Base-by-base conservation (phyloP, 2,329 filamentous ascomycete species). In the Penicillium paneum region DNA sequence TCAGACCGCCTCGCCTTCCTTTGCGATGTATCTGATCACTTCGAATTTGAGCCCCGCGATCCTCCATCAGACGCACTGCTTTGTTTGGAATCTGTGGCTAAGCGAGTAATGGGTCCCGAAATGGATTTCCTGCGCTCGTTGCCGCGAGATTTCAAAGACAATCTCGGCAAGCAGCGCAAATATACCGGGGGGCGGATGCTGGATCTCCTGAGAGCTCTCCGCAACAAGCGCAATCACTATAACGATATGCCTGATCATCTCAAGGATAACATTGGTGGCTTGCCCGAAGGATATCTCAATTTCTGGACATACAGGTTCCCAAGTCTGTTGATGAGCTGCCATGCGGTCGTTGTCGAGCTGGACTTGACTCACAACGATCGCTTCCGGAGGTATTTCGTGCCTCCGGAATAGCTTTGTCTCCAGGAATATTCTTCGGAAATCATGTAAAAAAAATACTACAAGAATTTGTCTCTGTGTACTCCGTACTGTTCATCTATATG, bases 191-290 rank as follows among this genome's bases (percentile, higher is more conserved):
- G 84, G 1, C 83, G 85, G 43, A 83, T 99, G 69, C 76, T 99
- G 51, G 94, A 99, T 73, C 79, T 99, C 21, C 77, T 99, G 19
- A 83, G 94, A 1, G 94, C 93, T 1, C 78, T 99, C 52, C 82
- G 94, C 24, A 99, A 99, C 75, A 99, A 99, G 82, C 90, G 89
- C 66, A 96, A 97, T 61, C 94, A 99, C 70, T 99, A 97, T 71
- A 92, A 96, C 67, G 94, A 99, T 71, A 93, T 99, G 90, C 83
- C 89, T 7, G 89, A 92, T 13, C 77, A 84, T 45, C 82, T 96
- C 59, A 93, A 87, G 74, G 78, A 79, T 46, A 79, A 81, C 64
- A 89, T 96, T 0, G 91, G 91, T 0, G 76, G 85, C 8, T 69
- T 93, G 55, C 88, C 91, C 0, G 86, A 91, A 13, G 90, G 90